phyloP scores from a whole-genome alignment of 768 basidiomycete genomes.

The Hericium alpestre region DNA sequence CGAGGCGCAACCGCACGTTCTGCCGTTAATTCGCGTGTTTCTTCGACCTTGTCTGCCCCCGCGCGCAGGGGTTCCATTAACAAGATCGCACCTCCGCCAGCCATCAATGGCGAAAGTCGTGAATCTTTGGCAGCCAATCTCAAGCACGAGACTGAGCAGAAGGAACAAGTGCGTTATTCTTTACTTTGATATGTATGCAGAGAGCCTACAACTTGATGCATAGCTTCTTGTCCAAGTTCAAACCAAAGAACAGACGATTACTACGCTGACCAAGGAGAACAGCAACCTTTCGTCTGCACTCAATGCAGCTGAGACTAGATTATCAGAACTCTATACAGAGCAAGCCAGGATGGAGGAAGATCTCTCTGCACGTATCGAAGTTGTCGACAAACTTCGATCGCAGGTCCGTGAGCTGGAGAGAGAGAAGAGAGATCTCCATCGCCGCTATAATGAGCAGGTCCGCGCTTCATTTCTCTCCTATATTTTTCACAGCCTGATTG shows the following conservation, averaged over 20 bases:
- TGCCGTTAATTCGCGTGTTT: constrained; percentile 45
- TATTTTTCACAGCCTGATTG: neutral
- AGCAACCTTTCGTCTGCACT: constrained; percentile 53
- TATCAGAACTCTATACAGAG: constrained; percentile 73
- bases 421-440: constrained; percentile 74
- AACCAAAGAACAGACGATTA: constrained; percentile 65
- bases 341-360: constrained; percentile 76
- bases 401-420: constrained; percentile 82
- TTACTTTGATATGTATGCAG: constrained; percentile 3
- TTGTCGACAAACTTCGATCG: constrained; percentile 68
- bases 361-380: constrained; percentile 70
- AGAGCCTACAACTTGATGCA: constrained; percentile 3
- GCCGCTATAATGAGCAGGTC: constrained; percentile 86
- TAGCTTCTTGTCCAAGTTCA: constrained; percentile 72
- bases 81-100: constrained; percentile 31
- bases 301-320: constrained; percentile 55
- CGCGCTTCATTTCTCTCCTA: constrained; percentile 5
- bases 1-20: constrained; percentile 56
- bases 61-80: constrained; percentile 38
- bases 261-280: constrained; percentile 53
- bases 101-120: constrained; percentile 35
- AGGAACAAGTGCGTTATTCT: constrained; percentile 52
- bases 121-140: constrained; percentile 53
- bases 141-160: constrained; percentile 70
- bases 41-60: constrained; percentile 38